Base-by-base conservation (phyloP, 2,329 filamentous ascomycete species). In the Rugonectria rugulosa region DNA sequence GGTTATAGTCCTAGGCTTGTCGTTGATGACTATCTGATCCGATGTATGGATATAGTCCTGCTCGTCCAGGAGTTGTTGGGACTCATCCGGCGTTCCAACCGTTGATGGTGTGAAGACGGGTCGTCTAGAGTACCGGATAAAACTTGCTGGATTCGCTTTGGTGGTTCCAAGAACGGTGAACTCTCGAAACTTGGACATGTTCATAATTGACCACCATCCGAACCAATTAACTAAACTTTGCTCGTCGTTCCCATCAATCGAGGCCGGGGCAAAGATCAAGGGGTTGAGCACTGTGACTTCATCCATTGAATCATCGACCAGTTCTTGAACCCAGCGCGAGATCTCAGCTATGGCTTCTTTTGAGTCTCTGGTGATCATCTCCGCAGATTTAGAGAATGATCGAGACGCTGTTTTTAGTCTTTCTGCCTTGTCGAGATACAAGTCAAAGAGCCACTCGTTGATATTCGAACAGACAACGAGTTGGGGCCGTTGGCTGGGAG, bases 211-310 rank as follows among this genome's bases (percentile, higher is more conserved):
- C 85, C 85, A 88, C 69, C 76, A 82, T 1, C 81, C 83, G 66
- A 87, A 88, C 81, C 83, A 87, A 58, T 86, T 84, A 8, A 88
- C 78, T 23, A 88, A 72, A 53, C 81, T 85, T 64, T 86, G 81
- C 64, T 88, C 86, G 57, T 88, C 84, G 50, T 83, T 82, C 1
- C 78, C 74, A 51, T 86, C 79, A 40, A 88, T 81, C 2, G 60
- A 68, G 4, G 73, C 63, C 12, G 78, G 77, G 0, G 80, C 81
- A 65, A 77, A 79, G 2, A 81, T 66, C 6, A 87, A 62, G 4
- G 77, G 72, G 19, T 57, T 32, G 5, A 32, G n/a, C 11, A 11
- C 32, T 21, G 54, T 5, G 24, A 15, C 20, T 21, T 23, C 24
- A 27, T 54, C 45, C 12, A 60, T 48, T 31, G 17, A 57, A 37